phyloP scores from a whole-genome alignment of 495 filamentous ascomycete species.

The Zalerion maritima region DNA sequence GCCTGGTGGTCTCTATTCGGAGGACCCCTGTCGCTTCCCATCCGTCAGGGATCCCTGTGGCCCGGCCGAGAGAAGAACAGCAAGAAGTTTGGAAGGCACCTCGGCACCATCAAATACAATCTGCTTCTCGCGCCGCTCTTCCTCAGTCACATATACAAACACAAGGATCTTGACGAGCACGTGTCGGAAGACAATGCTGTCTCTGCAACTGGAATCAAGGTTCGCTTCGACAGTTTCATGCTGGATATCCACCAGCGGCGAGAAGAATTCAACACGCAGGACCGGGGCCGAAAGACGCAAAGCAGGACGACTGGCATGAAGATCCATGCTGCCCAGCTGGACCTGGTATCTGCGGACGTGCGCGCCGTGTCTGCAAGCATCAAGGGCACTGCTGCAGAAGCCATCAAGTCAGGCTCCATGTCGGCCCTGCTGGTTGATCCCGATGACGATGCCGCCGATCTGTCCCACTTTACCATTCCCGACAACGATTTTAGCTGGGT shows the following conservation, averaged over 20 bases:
- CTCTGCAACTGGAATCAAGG: constrained; percentile 85
- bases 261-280: constrained; percentile 73
- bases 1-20: constrained; percentile 96
- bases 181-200: constrained; percentile 63
- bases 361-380: constrained; percentile 88
- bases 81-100: constrained; percentile 94
- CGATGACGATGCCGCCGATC: constrained; percentile 39
- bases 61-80: constrained; percentile 86
- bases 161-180: constrained; percentile 86
- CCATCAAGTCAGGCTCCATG: constrained; percentile 48
- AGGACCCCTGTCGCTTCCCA: constrained; percentile 84
- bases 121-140: constrained; percentile 83
- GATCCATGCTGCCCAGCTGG: constrained; percentile 84
- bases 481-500: constrained; percentile 92
- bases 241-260: constrained; percentile 89
- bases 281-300: constrained; percentile 54
- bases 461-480: constrained; percentile 84
- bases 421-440: constrained; percentile 32
- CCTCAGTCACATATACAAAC: constrained; percentile 94
- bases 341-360: constrained; percentile 84
- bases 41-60: constrained; percentile 82
- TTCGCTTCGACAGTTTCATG: constrained; percentile 88
- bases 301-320: constrained; percentile 80
- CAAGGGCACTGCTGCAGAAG: constrained; percentile 56
- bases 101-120: constrained; percentile 96